These are phyloP conservation scores for Gamsiella multidivaricata DNA, from an alignment of 192 early-diverging fungal species.

Conservation along the genomic window DNA sequence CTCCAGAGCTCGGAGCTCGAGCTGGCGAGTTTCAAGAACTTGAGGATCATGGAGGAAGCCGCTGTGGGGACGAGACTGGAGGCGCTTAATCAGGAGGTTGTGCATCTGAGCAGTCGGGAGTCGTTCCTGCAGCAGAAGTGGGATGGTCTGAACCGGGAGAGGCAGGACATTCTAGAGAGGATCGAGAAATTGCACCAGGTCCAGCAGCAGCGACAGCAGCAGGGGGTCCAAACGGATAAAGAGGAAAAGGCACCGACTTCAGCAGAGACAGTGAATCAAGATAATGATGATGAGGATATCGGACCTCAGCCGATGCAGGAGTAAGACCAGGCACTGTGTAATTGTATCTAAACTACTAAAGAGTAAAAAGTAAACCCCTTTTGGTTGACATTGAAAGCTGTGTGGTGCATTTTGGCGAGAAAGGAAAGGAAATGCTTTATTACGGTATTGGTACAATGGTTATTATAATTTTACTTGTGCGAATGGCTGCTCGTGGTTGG, in stretches of 20 bases:
- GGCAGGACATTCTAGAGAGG: slow-evolving; percentile 55
- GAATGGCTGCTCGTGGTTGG: background rate
- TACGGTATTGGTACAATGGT: too few species aligned
- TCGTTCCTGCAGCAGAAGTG: slow-evolving; percentile 53
- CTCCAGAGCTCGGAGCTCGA: slow-evolving; percentile 69
- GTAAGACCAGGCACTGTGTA: too few species aligned
- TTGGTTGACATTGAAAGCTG: too few species aligned
- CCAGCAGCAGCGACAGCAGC: slow-evolving; percentile 16
- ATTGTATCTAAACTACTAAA: too few species aligned
- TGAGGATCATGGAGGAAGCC: slow-evolving; percentile 68
- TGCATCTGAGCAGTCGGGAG: slow-evolving; percentile 53
- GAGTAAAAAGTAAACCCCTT: too few species aligned
- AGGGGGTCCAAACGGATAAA: background rate
- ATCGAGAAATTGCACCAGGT: slow-evolving; percentile 59
- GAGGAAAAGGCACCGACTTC: background rate
- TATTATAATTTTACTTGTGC: slow-evolving; percentile 8
- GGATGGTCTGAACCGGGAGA: slow-evolving; percentile 44
- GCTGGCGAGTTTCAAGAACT: slow-evolving; percentile 65
- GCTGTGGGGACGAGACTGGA: slow-evolving; percentile 69
- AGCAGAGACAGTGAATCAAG: background rate
- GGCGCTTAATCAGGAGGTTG: slow-evolving; percentile 55
- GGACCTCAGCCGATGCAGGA: slow-evolving; percentile 4
- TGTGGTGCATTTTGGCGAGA: too few species aligned
- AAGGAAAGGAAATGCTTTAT: too few species aligned
- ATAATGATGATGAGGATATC: background rate